These are phyloP conservation scores for Aspergillus latus DNA, from an alignment of 2,329 filamentous ascomycete genomes.

Conservation along the genomic window DNA sequence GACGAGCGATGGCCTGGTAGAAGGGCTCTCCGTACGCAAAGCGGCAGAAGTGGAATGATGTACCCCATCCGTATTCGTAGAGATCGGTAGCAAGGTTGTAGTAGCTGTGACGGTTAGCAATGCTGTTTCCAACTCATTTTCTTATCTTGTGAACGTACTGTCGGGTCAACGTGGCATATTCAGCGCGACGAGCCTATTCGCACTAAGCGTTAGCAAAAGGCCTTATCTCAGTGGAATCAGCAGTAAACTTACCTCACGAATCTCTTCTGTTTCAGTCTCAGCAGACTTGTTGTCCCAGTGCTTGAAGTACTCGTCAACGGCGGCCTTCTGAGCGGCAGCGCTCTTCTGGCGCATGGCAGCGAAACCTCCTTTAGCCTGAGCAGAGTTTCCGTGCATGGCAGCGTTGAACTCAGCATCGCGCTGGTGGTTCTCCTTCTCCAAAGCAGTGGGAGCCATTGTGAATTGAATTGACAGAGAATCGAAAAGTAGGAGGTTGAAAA, in stretches of 20 bases:
- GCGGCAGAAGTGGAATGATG: slow-evolving; percentile 96
- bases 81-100: slow-evolving; percentile 96
- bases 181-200: slow-evolving; percentile 68
- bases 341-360: slow-evolving; percentile 85
- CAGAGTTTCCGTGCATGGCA: slow-evolving; percentile 75
- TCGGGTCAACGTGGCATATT: slow-evolving; percentile 90
- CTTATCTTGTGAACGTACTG: slow-evolving; percentile 63
- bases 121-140: background rate
- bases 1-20: slow-evolving; percentile 85
- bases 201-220: slow-evolving; percentile 17
- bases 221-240: background rate
- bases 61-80: slow-evolving; percentile 96
- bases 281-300: slow-evolving; percentile 87
- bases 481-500: slow-evolving; percentile 21
- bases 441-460: slow-evolving; percentile 55
- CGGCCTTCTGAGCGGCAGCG: slow-evolving; percentile 71
- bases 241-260: slow-evolving; percentile 64
- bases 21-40: slow-evolving; percentile 86
- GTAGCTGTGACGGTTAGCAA: slow-evolving; percentile 59
- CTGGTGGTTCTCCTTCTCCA: slow-evolving; percentile 78
- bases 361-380: slow-evolving; percentile 70
- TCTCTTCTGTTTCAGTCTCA: slow-evolving; percentile 77
- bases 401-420: slow-evolving; percentile 92
- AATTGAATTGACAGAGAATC: slow-evolving; percentile 10
- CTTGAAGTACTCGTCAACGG: slow-evolving; percentile 91